These are phyloP conservation scores for Apiotrichum sp. DNA, from an alignment of 1,284 basidiomycete genomes.

Conservation along the genomic window DNA sequence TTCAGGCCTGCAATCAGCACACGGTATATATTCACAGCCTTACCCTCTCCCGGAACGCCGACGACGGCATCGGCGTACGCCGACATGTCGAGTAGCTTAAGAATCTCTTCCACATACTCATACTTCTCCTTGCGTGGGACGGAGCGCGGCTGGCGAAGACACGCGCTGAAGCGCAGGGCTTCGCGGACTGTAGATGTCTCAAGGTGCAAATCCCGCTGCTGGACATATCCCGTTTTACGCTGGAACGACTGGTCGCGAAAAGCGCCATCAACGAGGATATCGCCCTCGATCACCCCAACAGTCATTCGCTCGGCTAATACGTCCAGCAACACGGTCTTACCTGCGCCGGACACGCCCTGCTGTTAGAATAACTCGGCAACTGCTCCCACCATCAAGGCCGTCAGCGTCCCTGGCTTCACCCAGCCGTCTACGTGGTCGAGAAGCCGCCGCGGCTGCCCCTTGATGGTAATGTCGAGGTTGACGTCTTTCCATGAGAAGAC, in stretches of 20 bases:
- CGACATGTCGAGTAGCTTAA: constrained; percentile 22
- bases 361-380: too few relatives aligned
- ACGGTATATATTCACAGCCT: too few relatives aligned
- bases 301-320: constrained; percentile 70
- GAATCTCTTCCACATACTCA: constrained; percentile 50
- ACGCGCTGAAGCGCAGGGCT: constrained; percentile 72
- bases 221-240: constrained; percentile 60
- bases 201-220: constrained; percentile 73
- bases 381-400: constrained; percentile 56
- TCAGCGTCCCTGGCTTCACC: constrained; percentile 73
- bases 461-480: constrained; percentile 58
- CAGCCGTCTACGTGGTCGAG: constrained; percentile 76
- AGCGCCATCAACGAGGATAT: constrained; percentile 70
- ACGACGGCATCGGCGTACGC: constrained; percentile 32
- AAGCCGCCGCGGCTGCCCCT: constrained; percentile 57
- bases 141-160: constrained; percentile 66
- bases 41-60: constrained; percentile 36
- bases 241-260: constrained; percentile 64
- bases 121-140: constrained; percentile 48
- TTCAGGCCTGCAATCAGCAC: constrained; percentile 38
- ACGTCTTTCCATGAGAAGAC: constrained; percentile 50
- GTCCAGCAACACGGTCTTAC: constrained; percentile 74
- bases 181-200: constrained; percentile 67
- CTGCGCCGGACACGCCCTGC: constrained; percentile 55
- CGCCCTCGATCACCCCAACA: constrained; percentile 72